Conservation (phyloP, 768 basidiomycete species). For the Xanthoconium stramineum region DNA sequence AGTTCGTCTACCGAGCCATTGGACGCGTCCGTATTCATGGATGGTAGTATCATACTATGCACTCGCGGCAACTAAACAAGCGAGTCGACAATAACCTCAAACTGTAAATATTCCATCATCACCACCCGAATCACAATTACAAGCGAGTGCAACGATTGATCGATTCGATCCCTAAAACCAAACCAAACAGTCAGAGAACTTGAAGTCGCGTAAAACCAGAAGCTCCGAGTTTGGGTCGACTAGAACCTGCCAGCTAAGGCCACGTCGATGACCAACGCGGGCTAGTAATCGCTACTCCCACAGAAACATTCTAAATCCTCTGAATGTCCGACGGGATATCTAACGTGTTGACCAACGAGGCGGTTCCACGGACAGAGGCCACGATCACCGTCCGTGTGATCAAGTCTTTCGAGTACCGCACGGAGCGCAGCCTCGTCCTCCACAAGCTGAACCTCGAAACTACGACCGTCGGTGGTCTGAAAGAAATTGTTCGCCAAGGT, state of each 20-base stretch:
- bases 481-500: constrained; percentile 70
- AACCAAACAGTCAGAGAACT: too few relatives aligned
- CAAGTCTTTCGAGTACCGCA: constrained; percentile 92
- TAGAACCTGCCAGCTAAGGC: too few relatives aligned
- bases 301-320: background rate
- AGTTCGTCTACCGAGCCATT: constrained; percentile 6
- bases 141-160: too few relatives aligned
- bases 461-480: constrained; percentile 77
- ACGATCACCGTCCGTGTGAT: constrained; percentile 90
- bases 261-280: too few relatives aligned
- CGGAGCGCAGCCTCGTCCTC: constrained; percentile 83
- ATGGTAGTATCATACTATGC: background rate
- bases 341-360: constrained; percentile 57
- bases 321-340: constrained; percentile 36
- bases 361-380: constrained; percentile 67
- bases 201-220: too few relatives aligned
- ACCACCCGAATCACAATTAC: too few relatives aligned
- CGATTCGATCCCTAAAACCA: too few relatives aligned
- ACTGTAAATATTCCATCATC: too few relatives aligned
- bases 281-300: background rate
- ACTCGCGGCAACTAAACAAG: too few relatives aligned
- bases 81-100: too few relatives aligned
- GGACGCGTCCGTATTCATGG: constrained; percentile 13
- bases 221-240: too few relatives aligned
- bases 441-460: constrained; percentile 75